Evolutionary conservation across 2,329 filamentous ascomycete genomes (phyloP).

Genomic region (Phaeoacremonium minimum): DNA sequence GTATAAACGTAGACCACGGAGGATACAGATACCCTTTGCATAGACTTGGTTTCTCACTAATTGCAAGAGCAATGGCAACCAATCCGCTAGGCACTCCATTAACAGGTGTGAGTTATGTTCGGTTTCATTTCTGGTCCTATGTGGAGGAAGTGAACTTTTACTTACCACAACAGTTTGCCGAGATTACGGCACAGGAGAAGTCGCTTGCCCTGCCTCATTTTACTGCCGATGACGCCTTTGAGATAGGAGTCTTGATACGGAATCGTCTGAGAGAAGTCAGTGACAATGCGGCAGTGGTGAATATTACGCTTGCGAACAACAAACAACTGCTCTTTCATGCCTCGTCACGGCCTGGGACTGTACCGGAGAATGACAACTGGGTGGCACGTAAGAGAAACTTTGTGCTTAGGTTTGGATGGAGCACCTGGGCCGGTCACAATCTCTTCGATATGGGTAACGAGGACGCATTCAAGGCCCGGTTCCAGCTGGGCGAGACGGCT

Average conservation of each 20-base stretch:
- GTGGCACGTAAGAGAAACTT: slow-evolving; percentile 7
- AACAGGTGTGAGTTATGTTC: neutral
- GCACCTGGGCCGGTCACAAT: slow-evolving; percentile 6
- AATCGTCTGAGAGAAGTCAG: slow-evolving; percentile 5
- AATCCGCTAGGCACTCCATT: slow-evolving; percentile 1
- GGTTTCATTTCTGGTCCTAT: neutral
- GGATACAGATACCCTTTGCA: neutral
- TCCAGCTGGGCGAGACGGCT: slow-evolving; percentile 5
- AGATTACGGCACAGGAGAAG: slow-evolving; percentile 6
- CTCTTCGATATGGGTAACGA: slow-evolving; percentile 6
- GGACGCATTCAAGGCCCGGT: slow-evolving; percentile 5
- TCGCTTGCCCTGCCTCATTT: slow-evolving; percentile 4
- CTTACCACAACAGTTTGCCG: slow-evolving; percentile 4
- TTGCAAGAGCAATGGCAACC: neutral
- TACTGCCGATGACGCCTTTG: slow-evolving; percentile 6
- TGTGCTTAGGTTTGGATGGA: slow-evolving; percentile 5
- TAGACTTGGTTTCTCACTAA: neutral
- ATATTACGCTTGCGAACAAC: slow-evolving; percentile 7
- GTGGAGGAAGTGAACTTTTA: neutral
- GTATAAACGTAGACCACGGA: no score
- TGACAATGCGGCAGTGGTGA: slow-evolving; percentile 4
- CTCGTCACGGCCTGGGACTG: slow-evolving; percentile 4
- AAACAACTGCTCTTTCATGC: slow-evolving; percentile 7
- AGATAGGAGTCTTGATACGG: slow-evolving; percentile 5
- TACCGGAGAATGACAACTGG: slow-evolving; percentile 8